Evolutionary conservation across 2,329 filamentous ascomycete genomes (phyloP), one percentile per base, ranked within the genome.

Genomic region (Calonectria hongkongensis): DNA sequence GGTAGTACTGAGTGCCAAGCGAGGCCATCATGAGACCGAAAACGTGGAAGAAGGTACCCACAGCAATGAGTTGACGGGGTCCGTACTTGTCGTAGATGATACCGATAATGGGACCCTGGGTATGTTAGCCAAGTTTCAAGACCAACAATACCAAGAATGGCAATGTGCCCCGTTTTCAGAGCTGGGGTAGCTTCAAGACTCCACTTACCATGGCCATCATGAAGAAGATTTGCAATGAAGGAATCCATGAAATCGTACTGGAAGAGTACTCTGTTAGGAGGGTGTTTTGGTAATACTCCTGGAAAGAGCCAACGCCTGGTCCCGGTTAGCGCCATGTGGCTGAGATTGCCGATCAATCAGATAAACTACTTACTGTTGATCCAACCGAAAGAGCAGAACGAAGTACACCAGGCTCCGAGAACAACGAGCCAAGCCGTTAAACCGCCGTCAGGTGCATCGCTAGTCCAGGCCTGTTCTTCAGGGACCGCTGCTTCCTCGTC

Each of bases 21-120:
- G 86, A 89, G 0, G 89, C 86, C 90, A 93, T 92, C 89, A 93
- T 92, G 2, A 93, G 78, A 3, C 90, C 88, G 66, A 93, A 89
- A 12, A 93, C 87, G 68, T 92, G 89, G 27, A 91, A 79, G 58
- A 92, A 84, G 0, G 87, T 88, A 7, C 91, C 91, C 18, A 82
- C 78, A 0, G 90, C 51, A 0, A 92, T 79, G 0, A 94, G 83
- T 47, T 84, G 87, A n/a, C 88, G 87, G 0, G 92, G 91, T 0
- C 93, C 93, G 70, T 90, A 89, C 70, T 87, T 89, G 78, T 94
- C 93, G 74, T 89, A 93, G 1, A 92, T 73, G 33, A 87, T 87
- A 0, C 93, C 93, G 16, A 92, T 87, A 9, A 94, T 77, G 0
- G 91, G 91, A 0, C 92, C 91, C 74, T 88, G 4, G 0, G 36